phyloP scores from a whole-genome alignment of 129 eudicot species.

The Artemisia argyi region DNA sequence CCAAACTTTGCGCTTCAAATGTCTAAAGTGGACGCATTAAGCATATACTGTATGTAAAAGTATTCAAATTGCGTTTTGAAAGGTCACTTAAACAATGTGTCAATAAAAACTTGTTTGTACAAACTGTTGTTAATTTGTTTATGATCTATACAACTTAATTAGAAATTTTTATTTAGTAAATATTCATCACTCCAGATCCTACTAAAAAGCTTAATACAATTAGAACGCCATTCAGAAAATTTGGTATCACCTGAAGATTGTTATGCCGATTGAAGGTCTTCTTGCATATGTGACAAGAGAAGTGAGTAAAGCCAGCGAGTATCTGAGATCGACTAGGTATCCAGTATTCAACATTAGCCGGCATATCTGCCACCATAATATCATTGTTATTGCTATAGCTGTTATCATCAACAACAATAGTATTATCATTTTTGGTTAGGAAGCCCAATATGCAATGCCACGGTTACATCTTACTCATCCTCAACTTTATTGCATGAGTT shows the following conservation, averaged over 20 bases:
- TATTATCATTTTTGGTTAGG: conserved; percentile 23
- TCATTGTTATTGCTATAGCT: neutral
- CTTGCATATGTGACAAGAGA: conserved; percentile 70
- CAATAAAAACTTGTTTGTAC: no score
- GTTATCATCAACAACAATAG: neutral
- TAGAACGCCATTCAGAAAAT: no score
- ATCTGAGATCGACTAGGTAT: conserved; percentile 78
- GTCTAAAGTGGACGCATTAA: no score
- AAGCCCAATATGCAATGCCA: conserved; percentile 68
- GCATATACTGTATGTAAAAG: no score
- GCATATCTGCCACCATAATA: neutral
- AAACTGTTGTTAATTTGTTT: no score
- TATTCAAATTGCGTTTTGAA: neutral
- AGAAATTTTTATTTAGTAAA: no score
- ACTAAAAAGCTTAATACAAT: no score
- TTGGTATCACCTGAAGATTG: conserved; percentile 67
- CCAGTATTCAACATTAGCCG: conserved; percentile 50
- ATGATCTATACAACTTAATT: no score
- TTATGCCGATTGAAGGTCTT: conserved; percentile 89
- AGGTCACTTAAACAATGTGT: no score
- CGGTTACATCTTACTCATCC: conserved; percentile 35
- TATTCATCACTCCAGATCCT: no score
- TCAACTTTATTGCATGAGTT: conserved; percentile 16
- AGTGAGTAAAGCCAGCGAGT: conserved; percentile 82
- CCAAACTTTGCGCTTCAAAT: no score